Conservation (phyloP, 1,284 basidiomycete genomes). For the Trametes pubescens region DNA sequence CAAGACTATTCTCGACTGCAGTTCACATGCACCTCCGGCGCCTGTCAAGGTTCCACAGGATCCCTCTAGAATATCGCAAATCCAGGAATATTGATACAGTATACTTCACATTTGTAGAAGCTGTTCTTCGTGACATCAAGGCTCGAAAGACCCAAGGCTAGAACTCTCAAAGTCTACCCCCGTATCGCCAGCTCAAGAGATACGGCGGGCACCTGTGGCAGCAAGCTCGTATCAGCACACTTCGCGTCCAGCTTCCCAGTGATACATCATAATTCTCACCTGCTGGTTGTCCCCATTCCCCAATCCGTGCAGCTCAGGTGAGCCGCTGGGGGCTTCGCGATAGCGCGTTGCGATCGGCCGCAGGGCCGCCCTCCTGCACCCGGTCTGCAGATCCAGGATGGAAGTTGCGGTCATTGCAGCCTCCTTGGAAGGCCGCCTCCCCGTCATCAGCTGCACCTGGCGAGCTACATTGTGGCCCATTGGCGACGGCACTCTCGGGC, state of each 20-base stretch:
- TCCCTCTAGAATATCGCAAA: neutral
- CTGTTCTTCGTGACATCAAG: constrained; percentile 4
- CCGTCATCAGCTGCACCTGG: constrained; percentile 2
- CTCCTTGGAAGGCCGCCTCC: neutral
- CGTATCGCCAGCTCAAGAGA: neutral
- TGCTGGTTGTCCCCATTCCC: neutral
- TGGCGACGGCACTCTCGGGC: constrained; percentile 4
- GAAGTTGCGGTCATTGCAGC: constrained; percentile 27
- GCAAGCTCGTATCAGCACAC: neutral
- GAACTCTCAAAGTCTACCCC: neutral
- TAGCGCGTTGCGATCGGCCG: constrained; percentile 15
- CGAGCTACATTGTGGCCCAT: constrained; percentile 13
- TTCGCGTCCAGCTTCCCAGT: neutral
- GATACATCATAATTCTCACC: neutral
- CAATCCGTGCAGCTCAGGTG: neutral
- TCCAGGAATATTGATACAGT: neutral
- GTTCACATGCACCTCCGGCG: neutral
- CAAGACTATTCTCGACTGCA: neutral
- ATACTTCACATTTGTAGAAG: neutral
- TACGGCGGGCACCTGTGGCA: neutral
- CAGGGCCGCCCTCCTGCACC: constrained; percentile 7
- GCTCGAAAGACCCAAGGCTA: neutral
- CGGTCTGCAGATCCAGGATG: constrained; percentile 7
- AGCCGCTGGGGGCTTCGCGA: constrained; percentile 11
- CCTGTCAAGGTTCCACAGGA: neutral